These are phyloP conservation scores for Solanum tarapatanum DNA, from an alignment of 257 asterid species.

Conservation along the genomic window DNA sequence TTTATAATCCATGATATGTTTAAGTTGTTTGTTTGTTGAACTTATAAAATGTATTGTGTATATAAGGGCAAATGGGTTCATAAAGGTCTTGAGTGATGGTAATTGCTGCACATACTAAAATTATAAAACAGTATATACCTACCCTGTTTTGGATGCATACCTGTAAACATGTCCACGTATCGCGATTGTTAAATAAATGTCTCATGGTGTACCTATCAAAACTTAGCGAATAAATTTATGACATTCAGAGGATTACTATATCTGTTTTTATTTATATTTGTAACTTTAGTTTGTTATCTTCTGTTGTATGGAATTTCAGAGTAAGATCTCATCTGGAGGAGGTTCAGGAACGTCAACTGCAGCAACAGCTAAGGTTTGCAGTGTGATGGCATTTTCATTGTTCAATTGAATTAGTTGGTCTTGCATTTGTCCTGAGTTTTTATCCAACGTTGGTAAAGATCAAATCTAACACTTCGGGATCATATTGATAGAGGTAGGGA, in stretches of 20 bases:
- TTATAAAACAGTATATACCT: not conserved
- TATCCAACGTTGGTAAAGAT: not conserved
- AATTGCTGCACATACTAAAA: not conserved
- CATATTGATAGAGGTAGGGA: not conserved
- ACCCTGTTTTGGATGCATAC: not conserved
- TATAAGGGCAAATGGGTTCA: not conserved
- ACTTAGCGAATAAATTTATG: not conserved
- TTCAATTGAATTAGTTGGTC: not conserved
- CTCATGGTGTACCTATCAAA: not conserved
- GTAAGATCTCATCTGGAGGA: slow-evolving; percentile 42
- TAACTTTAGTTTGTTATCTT: not conserved
- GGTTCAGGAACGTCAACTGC: slow-evolving; percentile 49
- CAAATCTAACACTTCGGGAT: not conserved
- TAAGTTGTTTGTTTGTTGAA: not conserved
- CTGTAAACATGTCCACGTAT: not conserved
- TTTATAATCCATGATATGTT: not conserved
- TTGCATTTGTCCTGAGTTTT: not conserved
- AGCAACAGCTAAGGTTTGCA: slow-evolving; percentile 37
- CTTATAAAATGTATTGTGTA: not conserved
- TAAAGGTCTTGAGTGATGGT: not conserved
- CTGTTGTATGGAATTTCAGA: slow-evolving; percentile 23
- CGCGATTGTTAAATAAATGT: not conserved
- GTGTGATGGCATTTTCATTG: not conserved
- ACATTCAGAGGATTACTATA: not conserved
- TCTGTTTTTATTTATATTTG: not conserved